Evolutionary conservation across 1,284 basidiomycete species (phyloP), one percentile per base, ranked within the genome.

Genomic region (Puccinia triticina): DNA sequence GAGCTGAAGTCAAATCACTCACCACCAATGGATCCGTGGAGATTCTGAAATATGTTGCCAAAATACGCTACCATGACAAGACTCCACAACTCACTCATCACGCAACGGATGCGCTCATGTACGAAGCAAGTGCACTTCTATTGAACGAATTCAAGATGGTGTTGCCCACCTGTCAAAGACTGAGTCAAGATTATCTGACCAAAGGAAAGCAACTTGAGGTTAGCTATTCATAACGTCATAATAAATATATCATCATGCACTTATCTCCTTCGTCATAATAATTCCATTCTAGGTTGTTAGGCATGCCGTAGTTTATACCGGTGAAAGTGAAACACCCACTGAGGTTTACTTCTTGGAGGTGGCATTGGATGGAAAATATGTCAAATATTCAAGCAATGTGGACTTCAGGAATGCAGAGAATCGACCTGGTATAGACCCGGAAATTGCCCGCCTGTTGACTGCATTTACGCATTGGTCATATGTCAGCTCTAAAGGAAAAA

Each of bases 391-490:
- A 1, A 67, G 34, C n/a, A 67, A 67, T 26, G 40, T 67, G 34
- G 23, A 67, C 40, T 67, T 67, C 23, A n/a, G 23, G 34, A 26
- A 40, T 16, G 40, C 10, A 5, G 14, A n/a, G 10, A 40, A 43
- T 18, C 64, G 29, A 18, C 12, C 5, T 18, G 64, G 64, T 11
- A 40, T 67, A 11, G 34, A 67, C 40, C 12, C 29, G 2, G 34
- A 18, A 8, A 40, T 29, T 16, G 14, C 29, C 7, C 2, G n/a
- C 3, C 21, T 40, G 10, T 40, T 69, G 66, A 43, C 43, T n/a
- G 66, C 37, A 11, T 69, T 69, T n/a, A 69, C 40, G 3, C 66
- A 69, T 46, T 69, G 66, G 66, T 43, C 37, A n/a, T 29, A 43
- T 46, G 66, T 43, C 1, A 46, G 23, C 11, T 69, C 66, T 14